Base-by-base conservation (phyloP, 164 flowering plant genomes). In the Piper longum region DNA sequence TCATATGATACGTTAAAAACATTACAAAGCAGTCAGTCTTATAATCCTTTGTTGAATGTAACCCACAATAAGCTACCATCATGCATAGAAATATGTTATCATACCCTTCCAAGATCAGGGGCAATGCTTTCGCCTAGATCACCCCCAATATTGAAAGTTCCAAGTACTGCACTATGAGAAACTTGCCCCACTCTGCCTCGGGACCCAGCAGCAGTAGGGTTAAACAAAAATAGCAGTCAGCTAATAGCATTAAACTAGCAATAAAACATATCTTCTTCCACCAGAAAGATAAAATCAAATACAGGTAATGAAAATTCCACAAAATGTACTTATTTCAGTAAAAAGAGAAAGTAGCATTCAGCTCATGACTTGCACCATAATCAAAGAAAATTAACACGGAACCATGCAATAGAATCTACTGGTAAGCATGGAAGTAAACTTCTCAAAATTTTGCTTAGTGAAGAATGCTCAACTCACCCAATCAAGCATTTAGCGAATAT, bases 121-220 rank as follows among this genome's bases (percentile, higher is more conserved):
- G 74, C 83, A 71, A 62, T 52, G 54, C 83, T 84, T 71, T 84
- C 96, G 66, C 81, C 80, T 73, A 83, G 95, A 39, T 93, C 99
- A 18, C 95, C 97, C 64, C 95, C 97, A 67, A 85, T 73, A 72
- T 88, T 88, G 63, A 87, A 78, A 36, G 93, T 83, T 48, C 97
- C 99, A 67, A 93, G 89, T 68, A 93, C 85, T 17, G 91, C 87
- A 76, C 93, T 87, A 60, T 91, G 99, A 51, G 99, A 80, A 69
- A 93, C 77, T 74, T 81, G 96, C 44, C 95, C 95, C 54, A 80
- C 67, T 72, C 88, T 95, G 71, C 64, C 69, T 17, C 86, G 88
- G 14, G 83, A 74, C 18, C 71, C 82, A 70, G 81, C 83, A 70
- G 75, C 68, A 78, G 48, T 61, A 42, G 82, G 65, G 61, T 87